Conservation (phyloP, 106 monocot species). For the Dendrobium catenatum region DNA sequence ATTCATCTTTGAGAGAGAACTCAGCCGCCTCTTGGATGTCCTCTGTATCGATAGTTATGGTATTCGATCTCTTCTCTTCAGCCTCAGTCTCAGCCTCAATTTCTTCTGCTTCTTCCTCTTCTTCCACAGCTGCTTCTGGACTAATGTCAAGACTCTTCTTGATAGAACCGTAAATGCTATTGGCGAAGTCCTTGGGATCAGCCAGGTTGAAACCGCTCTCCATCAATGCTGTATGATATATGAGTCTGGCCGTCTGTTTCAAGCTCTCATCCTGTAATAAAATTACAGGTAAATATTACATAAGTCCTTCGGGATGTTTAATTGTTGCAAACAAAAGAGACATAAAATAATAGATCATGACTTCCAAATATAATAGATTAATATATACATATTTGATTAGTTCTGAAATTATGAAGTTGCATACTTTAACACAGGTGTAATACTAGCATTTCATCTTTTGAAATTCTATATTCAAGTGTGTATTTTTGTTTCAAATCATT, state of each 20-base stretch:
- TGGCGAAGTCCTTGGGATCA: conserved; percentile 89
- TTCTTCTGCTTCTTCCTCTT: conserved; percentile 70
- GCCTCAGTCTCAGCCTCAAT: not conserved
- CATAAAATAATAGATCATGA: no score
- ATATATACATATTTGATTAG: no score
- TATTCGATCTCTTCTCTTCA: conserved; percentile 22
- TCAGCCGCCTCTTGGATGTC: conserved; percentile 23
- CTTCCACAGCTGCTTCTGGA: conserved; percentile 67
- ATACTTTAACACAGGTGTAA: no score
- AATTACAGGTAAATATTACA: not conserved
- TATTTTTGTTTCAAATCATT: not conserved
- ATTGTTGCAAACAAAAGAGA: no score
- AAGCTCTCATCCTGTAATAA: conserved; percentile 58
- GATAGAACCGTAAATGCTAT: conserved; percentile 70
- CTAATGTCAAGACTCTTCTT: conserved; percentile 68
- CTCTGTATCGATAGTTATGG: conserved; percentile 25
- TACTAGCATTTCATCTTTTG: no score
- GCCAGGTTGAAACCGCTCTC: conserved; percentile 84
- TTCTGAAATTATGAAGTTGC: no score
- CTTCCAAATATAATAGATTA: no score
- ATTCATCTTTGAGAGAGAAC: conserved; percentile 47
- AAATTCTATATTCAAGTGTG: no score
- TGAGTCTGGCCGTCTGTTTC: conserved; percentile 74
- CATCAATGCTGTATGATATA: conserved; percentile 96
- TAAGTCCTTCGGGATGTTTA: not conserved